These are phyloP conservation scores for Chrysoporthe austroafricana DNA, from an alignment of 2,329 filamentous ascomycete species.

Conservation along the genomic window DNA sequence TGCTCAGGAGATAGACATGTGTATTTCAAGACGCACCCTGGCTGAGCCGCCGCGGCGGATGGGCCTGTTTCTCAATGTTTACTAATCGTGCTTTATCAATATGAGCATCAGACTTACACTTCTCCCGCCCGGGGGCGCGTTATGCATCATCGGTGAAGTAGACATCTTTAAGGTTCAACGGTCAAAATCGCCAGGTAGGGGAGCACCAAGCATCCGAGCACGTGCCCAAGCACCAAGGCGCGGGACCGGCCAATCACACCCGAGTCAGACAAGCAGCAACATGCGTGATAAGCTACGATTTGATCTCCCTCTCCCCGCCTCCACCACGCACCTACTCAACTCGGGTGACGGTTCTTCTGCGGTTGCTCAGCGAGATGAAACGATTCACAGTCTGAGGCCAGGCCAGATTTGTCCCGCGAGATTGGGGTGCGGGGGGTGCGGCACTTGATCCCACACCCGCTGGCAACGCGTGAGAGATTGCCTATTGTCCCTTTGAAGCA, in stretches of 20 bases:
- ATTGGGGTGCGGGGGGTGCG: too few relatives aligned
- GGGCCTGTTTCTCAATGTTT: neutral
- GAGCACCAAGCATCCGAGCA: too few relatives aligned
- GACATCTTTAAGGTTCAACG: neutral
- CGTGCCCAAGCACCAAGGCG: neutral
- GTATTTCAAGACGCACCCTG: neutral
- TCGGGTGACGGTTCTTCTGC: neutral
- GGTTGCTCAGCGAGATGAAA: neutral
- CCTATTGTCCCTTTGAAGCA: neutral
- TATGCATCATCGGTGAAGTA: neutral
- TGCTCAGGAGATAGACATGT: constrained; percentile 7
- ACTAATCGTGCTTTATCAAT: neutral
- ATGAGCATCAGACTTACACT: neutral
- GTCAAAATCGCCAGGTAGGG: neutral
- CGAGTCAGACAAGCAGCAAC: neutral
- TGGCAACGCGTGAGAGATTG: neutral
- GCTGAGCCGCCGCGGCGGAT: neutral
- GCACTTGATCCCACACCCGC: neutral
- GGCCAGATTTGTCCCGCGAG: neutral
- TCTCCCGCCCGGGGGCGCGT: neutral
- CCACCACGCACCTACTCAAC: neutral
- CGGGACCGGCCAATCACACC: neutral
- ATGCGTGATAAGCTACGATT: neutral
- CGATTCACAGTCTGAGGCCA: neutral
- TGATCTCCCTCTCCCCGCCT: neutral